Percentiles rank a stretch among this genome's conserved stretches.
Evolutionary conservation across 257 asterid genomes (phyloP).

Genomic region (Voacanga thouarsii): DNA sequence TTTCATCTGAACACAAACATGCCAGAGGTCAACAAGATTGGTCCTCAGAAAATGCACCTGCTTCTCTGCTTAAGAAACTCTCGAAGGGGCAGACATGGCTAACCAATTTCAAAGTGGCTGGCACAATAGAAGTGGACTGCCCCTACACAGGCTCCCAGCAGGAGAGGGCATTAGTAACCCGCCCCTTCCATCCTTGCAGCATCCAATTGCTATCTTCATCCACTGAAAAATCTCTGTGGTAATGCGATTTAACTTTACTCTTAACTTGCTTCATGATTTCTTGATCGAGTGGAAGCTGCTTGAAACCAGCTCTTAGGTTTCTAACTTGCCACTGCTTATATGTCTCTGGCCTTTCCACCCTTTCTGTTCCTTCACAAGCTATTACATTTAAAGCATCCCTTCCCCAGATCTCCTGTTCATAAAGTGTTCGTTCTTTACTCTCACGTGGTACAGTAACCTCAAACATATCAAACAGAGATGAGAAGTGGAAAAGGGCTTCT

Average conservation of each 20-base stretch:
- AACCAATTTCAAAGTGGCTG: neutral
- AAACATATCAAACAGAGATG: constrained; percentile 30
- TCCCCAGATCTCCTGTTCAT: constrained; percentile 27
- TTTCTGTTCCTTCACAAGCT: constrained; percentile 40
- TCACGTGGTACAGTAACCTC: constrained; percentile 30
- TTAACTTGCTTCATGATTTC: constrained; percentile 25
- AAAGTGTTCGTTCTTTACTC: constrained; percentile 24
- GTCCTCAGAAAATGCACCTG: neutral
- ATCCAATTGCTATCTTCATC: constrained; percentile 23
- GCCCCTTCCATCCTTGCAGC: constrained; percentile 29
- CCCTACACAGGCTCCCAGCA: constrained; percentile 26
- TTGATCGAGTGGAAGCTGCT: constrained; percentile 33
- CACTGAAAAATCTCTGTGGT: constrained; percentile 23
- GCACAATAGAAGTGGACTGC: neutral
- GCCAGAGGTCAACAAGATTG: neutral
- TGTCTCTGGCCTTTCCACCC: constrained; percentile 43
- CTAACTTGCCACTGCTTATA: constrained; percentile 43
- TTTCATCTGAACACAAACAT: neutral
- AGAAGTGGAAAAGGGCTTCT: constrained; percentile 42
- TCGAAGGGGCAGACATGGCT: neutral
- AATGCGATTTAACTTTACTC: constrained; percentile 7
- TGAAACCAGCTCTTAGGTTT: constrained; percentile 36
- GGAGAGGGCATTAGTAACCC: constrained; percentile 14
- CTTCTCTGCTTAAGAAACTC: neutral
- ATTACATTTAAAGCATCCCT: constrained; percentile 41